A percentile compares a stretch with the other conserved stretches of the same genome.
These are phyloP conservation scores for Penicillium expansum DNA, from an alignment of 2,329 filamentous ascomycete genomes.

Conservation along the genomic window DNA sequence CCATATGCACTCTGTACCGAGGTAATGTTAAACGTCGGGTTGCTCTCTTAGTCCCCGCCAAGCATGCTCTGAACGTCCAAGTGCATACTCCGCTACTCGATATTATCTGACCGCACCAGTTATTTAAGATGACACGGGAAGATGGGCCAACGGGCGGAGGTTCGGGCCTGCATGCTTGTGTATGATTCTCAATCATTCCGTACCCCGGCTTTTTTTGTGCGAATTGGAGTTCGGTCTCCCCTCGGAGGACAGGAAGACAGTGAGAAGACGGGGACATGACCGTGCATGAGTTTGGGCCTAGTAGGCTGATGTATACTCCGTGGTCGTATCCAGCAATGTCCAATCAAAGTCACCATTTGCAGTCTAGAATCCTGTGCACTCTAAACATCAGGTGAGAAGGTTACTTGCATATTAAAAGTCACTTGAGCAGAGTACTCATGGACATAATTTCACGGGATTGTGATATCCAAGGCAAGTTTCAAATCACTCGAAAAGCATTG, in stretches of 20 bases:
- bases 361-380: neutral
- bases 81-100: slow-evolving; percentile 3
- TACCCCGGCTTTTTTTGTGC: neutral
- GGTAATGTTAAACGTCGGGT: neutral
- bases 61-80: slow-evolving; percentile 1
- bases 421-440: neutral
- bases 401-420: neutral
- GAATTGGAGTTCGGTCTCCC: neutral
- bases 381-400: neutral
- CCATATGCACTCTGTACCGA: neutral
- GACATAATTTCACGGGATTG: neutral
- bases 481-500: neutral
- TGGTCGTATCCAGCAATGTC: neutral
- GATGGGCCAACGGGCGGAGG: neutral
- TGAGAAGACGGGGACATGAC: slow-evolving; percentile 1
- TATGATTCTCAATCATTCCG: neutral
- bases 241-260: neutral
- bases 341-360: slow-evolving; percentile 5
- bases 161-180: neutral
- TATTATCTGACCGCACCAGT: neutral
- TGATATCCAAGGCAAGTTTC: neutral
- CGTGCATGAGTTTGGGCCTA: slow-evolving; percentile 11
- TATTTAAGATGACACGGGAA: neutral
- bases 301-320: neutral
- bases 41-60: slow-evolving; percentile 1